Conservation (phyloP, 164 flowering plant genomes). For the Vitis labrusca region DNA sequence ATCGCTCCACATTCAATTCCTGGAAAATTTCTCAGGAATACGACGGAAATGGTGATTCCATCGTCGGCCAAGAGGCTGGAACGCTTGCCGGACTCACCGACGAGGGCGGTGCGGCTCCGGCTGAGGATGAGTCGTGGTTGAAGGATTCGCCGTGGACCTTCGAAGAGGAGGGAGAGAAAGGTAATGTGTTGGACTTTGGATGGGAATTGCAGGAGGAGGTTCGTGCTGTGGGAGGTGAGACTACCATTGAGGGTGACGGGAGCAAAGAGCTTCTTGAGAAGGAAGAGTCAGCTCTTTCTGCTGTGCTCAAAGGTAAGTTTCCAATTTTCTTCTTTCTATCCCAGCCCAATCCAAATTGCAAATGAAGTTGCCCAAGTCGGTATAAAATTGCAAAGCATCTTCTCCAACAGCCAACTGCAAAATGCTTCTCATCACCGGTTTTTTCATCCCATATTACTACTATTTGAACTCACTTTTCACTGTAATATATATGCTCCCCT, state of each 20-base stretch:
- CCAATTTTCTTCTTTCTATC: neutral
- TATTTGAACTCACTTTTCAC: too few relatives aligned
- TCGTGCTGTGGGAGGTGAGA: slow-evolving; percentile 6
- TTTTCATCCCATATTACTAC: too few relatives aligned
- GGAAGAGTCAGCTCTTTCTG: slow-evolving; percentile 42
- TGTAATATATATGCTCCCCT: too few relatives aligned
- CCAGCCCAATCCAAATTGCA: too few relatives aligned
- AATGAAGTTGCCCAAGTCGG: too few relatives aligned
- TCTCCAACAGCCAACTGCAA: too few relatives aligned
- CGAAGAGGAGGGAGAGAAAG: slow-evolving; percentile 27
- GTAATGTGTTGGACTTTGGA: slow-evolving; percentile 23
- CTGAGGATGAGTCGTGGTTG: slow-evolving; percentile 15
- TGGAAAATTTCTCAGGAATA: slow-evolving; percentile 41
- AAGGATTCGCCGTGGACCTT: slow-evolving; percentile 35
- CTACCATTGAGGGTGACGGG: neutral
- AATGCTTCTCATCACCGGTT: too few relatives aligned
- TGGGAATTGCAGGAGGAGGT: slow-evolving; percentile 4
- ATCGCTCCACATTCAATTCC: slow-evolving; percentile 7
- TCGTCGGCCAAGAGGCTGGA: slow-evolving; percentile 25
- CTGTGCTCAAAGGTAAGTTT: slow-evolving; percentile 37
- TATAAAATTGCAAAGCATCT: too few relatives aligned
- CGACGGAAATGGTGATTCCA: slow-evolving; percentile 23
- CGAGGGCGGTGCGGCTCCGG: neutral
- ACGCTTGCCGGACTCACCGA: slow-evolving; percentile 10
- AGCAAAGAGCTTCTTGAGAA: slow-evolving; percentile 25